These are phyloP conservation scores for Amphichorda felina DNA, from an alignment of 2,329 filamentous ascomycete genomes.

Conservation along the genomic window DNA sequence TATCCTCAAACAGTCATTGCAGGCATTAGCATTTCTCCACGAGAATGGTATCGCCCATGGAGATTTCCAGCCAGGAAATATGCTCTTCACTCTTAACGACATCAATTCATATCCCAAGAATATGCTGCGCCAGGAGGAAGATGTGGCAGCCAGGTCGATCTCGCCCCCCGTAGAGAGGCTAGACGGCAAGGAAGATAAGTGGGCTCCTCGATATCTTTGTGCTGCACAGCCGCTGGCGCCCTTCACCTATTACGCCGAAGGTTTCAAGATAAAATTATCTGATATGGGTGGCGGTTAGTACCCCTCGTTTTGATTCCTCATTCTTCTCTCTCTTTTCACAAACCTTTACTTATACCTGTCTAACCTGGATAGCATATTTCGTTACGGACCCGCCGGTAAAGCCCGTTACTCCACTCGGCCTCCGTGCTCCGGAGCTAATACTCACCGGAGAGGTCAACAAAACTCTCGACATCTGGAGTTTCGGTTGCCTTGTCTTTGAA, in stretches of 20 bases:
- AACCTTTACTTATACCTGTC: constrained; percentile 1
- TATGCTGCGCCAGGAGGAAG: constrained; percentile 11
- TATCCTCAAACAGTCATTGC: constrained; percentile 21
- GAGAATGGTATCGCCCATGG: constrained; percentile 22
- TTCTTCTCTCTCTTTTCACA: background rate
- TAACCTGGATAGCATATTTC: constrained; percentile 12
- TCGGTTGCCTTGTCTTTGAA: constrained; percentile 17
- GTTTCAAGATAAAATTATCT: constrained; percentile 16
- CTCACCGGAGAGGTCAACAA: constrained; percentile 10
- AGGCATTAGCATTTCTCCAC: constrained; percentile 21
- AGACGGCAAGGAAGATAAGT: constrained; percentile 16
- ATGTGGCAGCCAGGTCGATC: constrained; percentile 8
- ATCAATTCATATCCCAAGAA: constrained; percentile 13
- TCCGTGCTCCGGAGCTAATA: constrained; percentile 16
- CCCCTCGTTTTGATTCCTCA: background rate
- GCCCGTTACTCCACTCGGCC: constrained; percentile 10
- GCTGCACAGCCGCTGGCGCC: constrained; percentile 12
- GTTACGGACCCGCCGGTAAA: constrained; percentile 12
- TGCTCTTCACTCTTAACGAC: constrained; percentile 19
- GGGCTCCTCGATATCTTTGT: constrained; percentile 17
- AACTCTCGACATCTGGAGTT: constrained; percentile 16
- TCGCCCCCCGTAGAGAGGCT: constrained; percentile 14
- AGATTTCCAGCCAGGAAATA: constrained; percentile 23
- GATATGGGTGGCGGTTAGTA: constrained; percentile 17
- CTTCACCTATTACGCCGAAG: constrained; percentile 9